Conservation (phyloP, 2,329 filamentous ascomycete species). For the Colletotrichum karsti region DNA sequence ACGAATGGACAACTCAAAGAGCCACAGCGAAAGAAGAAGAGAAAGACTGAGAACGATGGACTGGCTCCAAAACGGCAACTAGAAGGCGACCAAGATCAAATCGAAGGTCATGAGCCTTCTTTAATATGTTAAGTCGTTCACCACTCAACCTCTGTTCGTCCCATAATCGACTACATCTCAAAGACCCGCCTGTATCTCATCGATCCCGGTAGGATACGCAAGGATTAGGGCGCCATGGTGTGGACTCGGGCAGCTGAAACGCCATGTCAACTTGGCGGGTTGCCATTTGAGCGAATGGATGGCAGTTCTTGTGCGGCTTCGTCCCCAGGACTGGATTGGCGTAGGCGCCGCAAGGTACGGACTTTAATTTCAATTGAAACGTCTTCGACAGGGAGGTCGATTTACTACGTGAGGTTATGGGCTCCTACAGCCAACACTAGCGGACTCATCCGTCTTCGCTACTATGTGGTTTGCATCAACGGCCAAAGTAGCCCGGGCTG, state of each 20-base stretch:
- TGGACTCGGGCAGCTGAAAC: constrained; percentile 12
- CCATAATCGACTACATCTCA: background rate
- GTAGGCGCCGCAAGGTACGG: background rate
- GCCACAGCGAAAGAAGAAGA: background rate
- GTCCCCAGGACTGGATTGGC: background rate
- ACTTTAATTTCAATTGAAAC: constrained; percentile 22
- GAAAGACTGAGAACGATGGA: background rate
- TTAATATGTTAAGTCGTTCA: background rate
- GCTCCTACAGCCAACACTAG: background rate
- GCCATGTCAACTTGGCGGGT: background rate
- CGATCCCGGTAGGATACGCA: background rate
- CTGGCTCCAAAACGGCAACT: no score
- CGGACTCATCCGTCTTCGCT: background rate
- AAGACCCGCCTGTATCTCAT: background rate
- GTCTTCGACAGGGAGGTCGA: background rate
- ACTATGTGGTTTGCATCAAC: background rate
- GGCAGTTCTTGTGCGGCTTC: background rate
- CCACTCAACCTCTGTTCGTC: background rate
- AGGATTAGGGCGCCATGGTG: background rate
- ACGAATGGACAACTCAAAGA: background rate
- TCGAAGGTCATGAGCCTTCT: background rate
- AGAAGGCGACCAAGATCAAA: no score
- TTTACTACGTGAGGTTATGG: background rate
- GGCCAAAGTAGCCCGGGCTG: constrained; percentile 1
- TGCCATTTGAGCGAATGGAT: background rate